Base-by-base conservation (phyloP, 371 early-diverging fungal genomes). In the Mortierella sp. region DNA sequence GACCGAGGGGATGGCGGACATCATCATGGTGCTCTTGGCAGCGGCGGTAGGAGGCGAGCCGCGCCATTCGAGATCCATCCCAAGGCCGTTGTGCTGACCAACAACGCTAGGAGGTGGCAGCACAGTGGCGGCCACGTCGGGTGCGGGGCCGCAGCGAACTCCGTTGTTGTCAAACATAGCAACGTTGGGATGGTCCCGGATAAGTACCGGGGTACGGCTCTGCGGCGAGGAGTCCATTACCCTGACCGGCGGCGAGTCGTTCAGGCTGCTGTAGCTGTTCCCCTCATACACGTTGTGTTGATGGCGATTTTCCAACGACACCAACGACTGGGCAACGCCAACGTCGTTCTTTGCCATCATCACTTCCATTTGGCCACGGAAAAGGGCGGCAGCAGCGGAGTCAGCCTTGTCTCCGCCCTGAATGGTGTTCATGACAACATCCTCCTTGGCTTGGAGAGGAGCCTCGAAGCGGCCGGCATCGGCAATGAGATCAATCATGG, bases 401-500 rank as follows among this genome's bases (percentile, higher is more conserved):
- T 38, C 19, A 16, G 38, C 38, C 65, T 65, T 65, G 38, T 65
- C 65, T 38, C 31, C 31, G 38, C 21, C 65, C 21, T 38, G 65
- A 31, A 31, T 16, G 34, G 65, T 21, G 31, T 9, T 65, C 52
- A 60, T 75, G 45, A 28, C 70, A 48, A 52, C 52, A 38, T 47
- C 73, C 34, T 65, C 65, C 68, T 72, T 72, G 65, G 70, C 11
- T n/a, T 44, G 26, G 19, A 54, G 42, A 13, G 50, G 52, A 42
- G 38, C 44, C 31, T 77, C 72, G 14, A 57, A 34, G 34, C 34
- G 28, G 75, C 71, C 48, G 42, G 42, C 42, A 38, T 38, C 42
- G 42, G 42, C 42, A 38, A 38, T 38, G 28, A 86, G 52, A 10
- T 77, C 79, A 11, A 77, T 60, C 82, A 86, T 86, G 76, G 19